Percentiles rank a stretch among this genome's conserved stretches.
Evolutionary conservation across 768 basidiomycete genomes (phyloP).

Genomic region (Bullera alba): DNA sequence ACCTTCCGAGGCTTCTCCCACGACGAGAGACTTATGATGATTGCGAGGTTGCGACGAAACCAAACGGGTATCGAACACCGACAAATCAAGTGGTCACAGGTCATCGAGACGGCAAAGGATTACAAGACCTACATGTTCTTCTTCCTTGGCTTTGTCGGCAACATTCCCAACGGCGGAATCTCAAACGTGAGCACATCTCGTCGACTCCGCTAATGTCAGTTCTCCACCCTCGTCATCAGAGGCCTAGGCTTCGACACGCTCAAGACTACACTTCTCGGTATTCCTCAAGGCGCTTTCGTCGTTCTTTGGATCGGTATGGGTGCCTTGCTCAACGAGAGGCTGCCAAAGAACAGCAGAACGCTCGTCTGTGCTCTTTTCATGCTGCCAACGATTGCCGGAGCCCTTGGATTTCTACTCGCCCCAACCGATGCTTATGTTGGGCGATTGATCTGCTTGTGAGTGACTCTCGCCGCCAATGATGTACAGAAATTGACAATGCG

Average conservation of each 20-base stretch:
- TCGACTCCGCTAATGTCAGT: slow-evolving; percentile 5
- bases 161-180: slow-evolving; percentile 44
- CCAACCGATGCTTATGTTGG: slow-evolving; percentile 41
- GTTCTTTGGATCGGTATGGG: slow-evolving; percentile 42
- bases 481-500: background rate
- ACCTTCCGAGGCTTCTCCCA: slow-evolving; percentile 40
- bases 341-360: slow-evolving; percentile 40
- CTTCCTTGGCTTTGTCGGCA: slow-evolving; percentile 39
- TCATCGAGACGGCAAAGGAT: slow-evolving; percentile 42
- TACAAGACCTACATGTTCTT: slow-evolving; percentile 40
- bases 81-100: slow-evolving; percentile 41
- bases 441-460: slow-evolving; percentile 43
- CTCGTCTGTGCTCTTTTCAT: slow-evolving; percentile 41
- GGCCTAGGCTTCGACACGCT: slow-evolving; percentile 40
- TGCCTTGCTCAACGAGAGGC: slow-evolving; percentile 34
- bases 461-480: background rate
- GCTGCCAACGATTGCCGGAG: slow-evolving; percentile 43
- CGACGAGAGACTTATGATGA: slow-evolving; percentile 45
- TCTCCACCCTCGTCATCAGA: slow-evolving; percentile 40
- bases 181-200: slow-evolving; percentile 23
- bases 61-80: slow-evolving; percentile 46
- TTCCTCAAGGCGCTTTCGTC: slow-evolving; percentile 45
- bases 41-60: slow-evolving; percentile 42
- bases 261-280: slow-evolving; percentile 42
- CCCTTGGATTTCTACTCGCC: slow-evolving; percentile 44